Percentiles rank a stretch among this genome's conserved stretches.
Conservation (phyloP, 2,329 filamentous ascomycete species). For the Ophiostoma perfectum region DNA sequence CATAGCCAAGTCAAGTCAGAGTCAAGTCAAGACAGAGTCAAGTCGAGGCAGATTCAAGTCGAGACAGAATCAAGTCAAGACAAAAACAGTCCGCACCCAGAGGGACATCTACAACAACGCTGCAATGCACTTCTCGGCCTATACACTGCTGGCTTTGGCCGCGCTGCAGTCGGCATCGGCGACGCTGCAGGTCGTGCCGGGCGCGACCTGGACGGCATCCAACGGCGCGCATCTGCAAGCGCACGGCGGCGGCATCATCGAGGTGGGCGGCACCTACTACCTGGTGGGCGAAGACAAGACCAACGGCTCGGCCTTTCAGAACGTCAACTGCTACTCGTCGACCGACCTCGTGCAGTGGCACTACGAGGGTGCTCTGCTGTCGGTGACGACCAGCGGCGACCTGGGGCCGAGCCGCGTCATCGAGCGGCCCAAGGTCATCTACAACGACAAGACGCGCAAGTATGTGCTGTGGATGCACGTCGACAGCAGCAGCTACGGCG, state of each 20-base stretch:
- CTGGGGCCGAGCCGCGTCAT: constrained; percentile 47
- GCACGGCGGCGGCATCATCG: constrained; percentile 60
- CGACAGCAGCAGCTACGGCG: constrained; percentile 44
- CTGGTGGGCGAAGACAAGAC: constrained; percentile 67
- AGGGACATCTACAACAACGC: not conserved
- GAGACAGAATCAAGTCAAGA: not conserved
- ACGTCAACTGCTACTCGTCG: constrained; percentile 64
- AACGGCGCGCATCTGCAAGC: constrained; percentile 54
- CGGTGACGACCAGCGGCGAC: constrained; percentile 26
- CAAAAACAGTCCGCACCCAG: not conserved
- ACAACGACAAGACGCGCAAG: constrained; percentile 51
- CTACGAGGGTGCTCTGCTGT: constrained; percentile 27
- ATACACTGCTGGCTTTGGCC: not conserved
- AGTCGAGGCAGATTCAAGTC: not conserved
- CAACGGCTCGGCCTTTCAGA: constrained; percentile 55
- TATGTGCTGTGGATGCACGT: constrained; percentile 60
- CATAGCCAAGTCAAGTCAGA: not conserved
- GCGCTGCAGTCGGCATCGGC: constrained; percentile 17
- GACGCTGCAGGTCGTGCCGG: constrained; percentile 28
- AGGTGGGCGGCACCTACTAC: constrained; percentile 56
- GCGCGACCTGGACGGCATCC: constrained; percentile 29
- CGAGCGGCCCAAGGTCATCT: constrained; percentile 64
- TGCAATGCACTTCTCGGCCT: not conserved
- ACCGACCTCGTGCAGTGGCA: constrained; percentile 52
- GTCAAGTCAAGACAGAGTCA: not conserved